These are phyloP conservation scores for Trichothecium roseum DNA, from an alignment of 2,329 filamentous ascomycete genomes.

Conservation along the genomic window DNA sequence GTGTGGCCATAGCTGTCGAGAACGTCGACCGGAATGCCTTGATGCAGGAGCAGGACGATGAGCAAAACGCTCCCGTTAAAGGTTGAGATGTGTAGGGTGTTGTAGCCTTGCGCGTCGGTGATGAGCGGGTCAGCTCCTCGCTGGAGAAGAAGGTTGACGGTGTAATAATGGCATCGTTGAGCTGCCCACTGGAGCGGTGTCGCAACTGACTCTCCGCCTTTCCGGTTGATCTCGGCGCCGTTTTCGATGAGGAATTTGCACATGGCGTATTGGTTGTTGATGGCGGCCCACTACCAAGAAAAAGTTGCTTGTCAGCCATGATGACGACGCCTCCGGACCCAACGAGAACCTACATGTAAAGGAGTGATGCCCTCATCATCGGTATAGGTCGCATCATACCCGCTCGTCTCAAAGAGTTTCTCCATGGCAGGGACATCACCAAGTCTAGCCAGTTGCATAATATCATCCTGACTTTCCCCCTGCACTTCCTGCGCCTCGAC, in stretches of 20 bases:
- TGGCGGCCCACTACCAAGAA: constrained; percentile 75
- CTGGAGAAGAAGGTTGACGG: constrained; percentile 83
- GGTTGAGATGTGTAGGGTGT: constrained; percentile 91
- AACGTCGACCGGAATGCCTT: constrained; percentile 90
- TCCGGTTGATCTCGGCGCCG: constrained; percentile 86
- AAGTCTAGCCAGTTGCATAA: constrained; percentile 89
- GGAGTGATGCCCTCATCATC: constrained; percentile 94
- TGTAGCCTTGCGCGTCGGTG: constrained; percentile 92
- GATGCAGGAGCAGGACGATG: constrained; percentile 80
- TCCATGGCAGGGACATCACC: constrained; percentile 83
- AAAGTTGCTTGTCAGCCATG: constrained; percentile 6
- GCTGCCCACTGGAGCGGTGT: constrained; percentile 96
- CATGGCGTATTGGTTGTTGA: constrained; percentile 97
- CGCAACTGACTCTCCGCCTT: constrained; percentile 89
- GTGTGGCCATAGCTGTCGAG: constrained; percentile 86
- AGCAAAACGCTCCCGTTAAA: constrained; percentile 94
- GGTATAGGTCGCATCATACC: constrained; percentile 69
- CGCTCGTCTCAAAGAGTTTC: constrained; percentile 75
- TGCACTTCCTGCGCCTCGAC: constrained; percentile 19
- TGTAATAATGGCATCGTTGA: constrained; percentile 92
- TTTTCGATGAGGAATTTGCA: constrained; percentile 84
- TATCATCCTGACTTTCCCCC: constrained; percentile 51
- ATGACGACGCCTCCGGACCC: not conserved
- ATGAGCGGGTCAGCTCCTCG: constrained; percentile 87
- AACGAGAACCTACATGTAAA: constrained; percentile 61